Base-by-base conservation (phyloP, 2,329 filamentous ascomycete genomes). In the Phialocephala sp. region DNA sequence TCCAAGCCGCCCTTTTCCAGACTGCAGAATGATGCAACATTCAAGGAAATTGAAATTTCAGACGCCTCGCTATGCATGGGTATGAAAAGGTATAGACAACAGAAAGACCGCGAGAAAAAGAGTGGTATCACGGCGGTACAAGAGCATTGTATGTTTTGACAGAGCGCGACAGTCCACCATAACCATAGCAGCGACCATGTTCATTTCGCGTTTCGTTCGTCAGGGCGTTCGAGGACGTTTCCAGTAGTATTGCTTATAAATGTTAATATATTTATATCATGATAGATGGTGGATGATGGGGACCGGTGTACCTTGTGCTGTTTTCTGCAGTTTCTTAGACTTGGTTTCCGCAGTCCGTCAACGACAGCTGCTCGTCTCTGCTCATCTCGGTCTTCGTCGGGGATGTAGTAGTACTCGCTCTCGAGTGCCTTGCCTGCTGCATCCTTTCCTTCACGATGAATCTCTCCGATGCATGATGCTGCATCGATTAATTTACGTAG, bases 331-430 rank as follows among this genome's bases (percentile, higher is more conserved):
- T 89, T 90, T 71, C 95, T 86, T 74, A 99, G 81, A 73, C 93
- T 95, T 52, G 94, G 94, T 80, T 97, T 97, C 63, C 93, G 86
- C 76, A 97, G 82, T 61, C 92, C 92, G 71, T 94, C 89, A 1
- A 94, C 92, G 15, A 97, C 93, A 24, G 93, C 91, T 62, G 92
- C 86, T 60, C 91, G 87, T 66, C 94, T 87, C 75, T 90, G 87
- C 69, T 89, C 85, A 75, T 98, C 93, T 2, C 85, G 82, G 76
- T 99, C 95, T 74, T 88, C 85, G 77, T 98, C 94, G 0, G 94
- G 91, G 8, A 97, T 84, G 75, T 99, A 99, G 80, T 98, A 98
- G 78, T 96, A 98, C 78, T 99, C 94, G 82, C 92, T 96, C 83
- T 99, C 94, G 0, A 99, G 85, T 8, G 90, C 82, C 81, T 97